A percentile compares a stretch with the other conserved stretches of the same genome.
Conservation (phyloP, 2,329 filamentous ascomycete species). For the Stagonosporopsis chrysanthemi region DNA sequence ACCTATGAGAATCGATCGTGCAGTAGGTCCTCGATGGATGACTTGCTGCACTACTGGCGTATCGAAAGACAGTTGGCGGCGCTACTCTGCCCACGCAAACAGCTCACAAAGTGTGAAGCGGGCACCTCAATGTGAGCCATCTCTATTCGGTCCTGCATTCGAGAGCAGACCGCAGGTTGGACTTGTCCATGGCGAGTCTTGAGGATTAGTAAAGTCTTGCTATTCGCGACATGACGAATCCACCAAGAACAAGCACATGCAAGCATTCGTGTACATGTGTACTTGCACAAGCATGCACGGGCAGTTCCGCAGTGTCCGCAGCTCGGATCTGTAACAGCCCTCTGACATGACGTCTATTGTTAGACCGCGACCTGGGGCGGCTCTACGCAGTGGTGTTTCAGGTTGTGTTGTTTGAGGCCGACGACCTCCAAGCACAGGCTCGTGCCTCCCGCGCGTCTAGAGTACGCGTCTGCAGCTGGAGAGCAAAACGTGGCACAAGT, state of each 20-base stretch:
- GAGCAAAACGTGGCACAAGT: constrained; percentile 8
- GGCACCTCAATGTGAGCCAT: too few species aligned
- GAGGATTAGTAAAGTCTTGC: too few species aligned
- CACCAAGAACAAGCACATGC: background rate
- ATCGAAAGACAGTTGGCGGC: too few species aligned
- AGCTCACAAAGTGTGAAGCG: too few species aligned
- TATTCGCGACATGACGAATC: background rate
- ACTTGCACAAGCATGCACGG: constrained; percentile 9
- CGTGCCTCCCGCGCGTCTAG: constrained; percentile 24
- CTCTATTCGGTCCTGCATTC: too few species aligned
- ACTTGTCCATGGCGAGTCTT: background rate
- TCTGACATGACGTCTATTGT: constrained; percentile 17
- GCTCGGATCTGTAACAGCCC: constrained; percentile 6
- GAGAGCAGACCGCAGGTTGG: background rate
- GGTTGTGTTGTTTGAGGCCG: constrained; percentile 14
- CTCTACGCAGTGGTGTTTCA: constrained; percentile 35
- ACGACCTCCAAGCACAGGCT: constrained; percentile 16
- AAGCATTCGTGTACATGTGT: background rate
- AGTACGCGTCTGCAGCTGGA: background rate
- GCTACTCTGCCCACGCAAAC: too few species aligned
- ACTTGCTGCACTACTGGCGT: too few species aligned
- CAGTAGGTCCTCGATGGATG: too few species aligned
- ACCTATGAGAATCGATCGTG: too few species aligned
- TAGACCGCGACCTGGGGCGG: constrained; percentile 22
- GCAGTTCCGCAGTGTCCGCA: constrained; percentile 5